Base-by-base conservation (phyloP, 352 stramenopile genomes). In the Lagenidium sp. region DNA sequence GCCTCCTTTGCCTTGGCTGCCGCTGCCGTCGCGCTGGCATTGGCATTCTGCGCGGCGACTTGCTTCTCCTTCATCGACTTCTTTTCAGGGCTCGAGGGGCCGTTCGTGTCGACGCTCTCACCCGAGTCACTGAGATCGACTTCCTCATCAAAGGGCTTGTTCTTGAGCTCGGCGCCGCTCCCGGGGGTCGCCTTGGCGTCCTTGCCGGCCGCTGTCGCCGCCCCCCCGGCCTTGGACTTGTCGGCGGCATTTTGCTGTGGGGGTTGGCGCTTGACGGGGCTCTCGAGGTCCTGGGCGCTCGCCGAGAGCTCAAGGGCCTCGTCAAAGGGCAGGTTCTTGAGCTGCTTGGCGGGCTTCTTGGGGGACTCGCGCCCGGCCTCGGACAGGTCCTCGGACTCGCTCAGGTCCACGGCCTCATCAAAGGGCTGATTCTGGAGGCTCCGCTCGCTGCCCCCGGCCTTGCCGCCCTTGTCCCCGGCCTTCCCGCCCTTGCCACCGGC, bases 341-440 rank as follows among this genome's bases (percentile, higher is more conserved):
- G n/a, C 16, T 46, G 41, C 46, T 72, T 74, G 21, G 36, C 38
- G 21, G 48, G 50, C 31, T 75, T 82, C 58, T 82, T 85, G 44
- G 73, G 77, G 31, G 74, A 85, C 22, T 86, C 73, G 16, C 59
- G 49, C 53, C 48, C 59, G 4, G 22, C 36, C 23, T 67, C 57
- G 7, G 44, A 55, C 46, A 71, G 56, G 34, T 63, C 64, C 28
- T 80, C 67, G 8, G 81, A 94, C 52, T 93, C 82, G 41, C 81
- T 94, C 40, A 95, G 57, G 37, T 94, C 82, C n/a, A 95, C 49
- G 10, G 78, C 70, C 45, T 93, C 83, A 38, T 95, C 82, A 32
- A 93, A 93, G 10, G 80, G 80, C 62, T 93, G 80, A 39, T 93
- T 93, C 46, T 60, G 57, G 7, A 90, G 52, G 22, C 50, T 58